Evolutionary conservation across 1,284 basidiomycete species (phyloP).

Genomic region (Takashimella tepidaria): DNA sequence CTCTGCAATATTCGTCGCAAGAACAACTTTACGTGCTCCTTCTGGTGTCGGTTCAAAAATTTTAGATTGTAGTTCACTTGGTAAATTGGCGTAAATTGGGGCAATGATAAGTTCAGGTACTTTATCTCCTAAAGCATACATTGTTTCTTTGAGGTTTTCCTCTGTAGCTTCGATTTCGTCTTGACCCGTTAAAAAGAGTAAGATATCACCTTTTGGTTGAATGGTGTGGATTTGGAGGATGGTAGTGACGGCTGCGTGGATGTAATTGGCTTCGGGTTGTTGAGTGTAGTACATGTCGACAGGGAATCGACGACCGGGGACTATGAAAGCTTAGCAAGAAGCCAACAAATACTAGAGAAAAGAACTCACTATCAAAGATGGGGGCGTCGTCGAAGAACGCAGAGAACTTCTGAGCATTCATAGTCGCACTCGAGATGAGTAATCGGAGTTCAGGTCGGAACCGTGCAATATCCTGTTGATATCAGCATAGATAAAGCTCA

Average conservation of each 20-base stretch:
- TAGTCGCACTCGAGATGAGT: constrained; percentile 91
- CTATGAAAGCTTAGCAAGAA: constrained; percentile 51
- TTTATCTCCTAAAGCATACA: constrained; percentile 90
- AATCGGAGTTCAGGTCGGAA: constrained; percentile 88
- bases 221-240: constrained; percentile 99
- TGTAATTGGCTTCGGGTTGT: constrained; percentile 95
- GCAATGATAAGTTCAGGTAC: constrained; percentile 91
- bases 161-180: constrained; percentile 98
- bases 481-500: constrained; percentile 8
- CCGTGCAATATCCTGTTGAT: constrained; percentile 80
- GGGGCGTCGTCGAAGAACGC: constrained; percentile 93
- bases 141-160: constrained; percentile 92
- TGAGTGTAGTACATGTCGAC: constrained; percentile 99
- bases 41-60: constrained; percentile 98
- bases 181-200: constrained; percentile 97
- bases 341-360: background rate
- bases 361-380: constrained; percentile 72
- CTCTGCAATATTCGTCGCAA: constrained; percentile 98
- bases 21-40: constrained; percentile 90
- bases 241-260: constrained; percentile 97
- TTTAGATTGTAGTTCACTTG: constrained; percentile 98
- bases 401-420: constrained; percentile 94
- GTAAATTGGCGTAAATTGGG: constrained; percentile 96
- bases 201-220: constrained; percentile 95
- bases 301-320: constrained; percentile 93